Percentiles rank a stretch among this genome's conserved stretches.
These are phyloP conservation scores for Botryotinia globosa DNA, from an alignment of 2,329 filamentous ascomycete species.

Conservation along the genomic window DNA sequence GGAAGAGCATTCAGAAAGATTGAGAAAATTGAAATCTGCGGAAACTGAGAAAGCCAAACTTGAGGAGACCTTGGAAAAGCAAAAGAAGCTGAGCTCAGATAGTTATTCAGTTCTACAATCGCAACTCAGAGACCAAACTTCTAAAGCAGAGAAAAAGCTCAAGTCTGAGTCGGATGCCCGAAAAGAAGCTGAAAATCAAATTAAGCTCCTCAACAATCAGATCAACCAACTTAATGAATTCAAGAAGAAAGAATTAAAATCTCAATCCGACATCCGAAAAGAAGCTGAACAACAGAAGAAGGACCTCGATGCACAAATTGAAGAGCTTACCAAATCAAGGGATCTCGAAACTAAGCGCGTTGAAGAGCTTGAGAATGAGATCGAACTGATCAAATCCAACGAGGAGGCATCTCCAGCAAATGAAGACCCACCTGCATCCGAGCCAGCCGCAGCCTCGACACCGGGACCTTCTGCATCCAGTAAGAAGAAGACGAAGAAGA, in stretches of 20 bases:
- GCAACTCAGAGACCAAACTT: conserved; percentile 26
- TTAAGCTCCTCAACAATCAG: conserved; percentile 28
- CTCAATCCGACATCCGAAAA: conserved; percentile 25
- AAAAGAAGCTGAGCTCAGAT: conserved; percentile 25
- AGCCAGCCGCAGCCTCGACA: conserved; percentile 43
- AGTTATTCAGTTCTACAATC: conserved; percentile 28
- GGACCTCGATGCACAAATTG: conserved; percentile 30
- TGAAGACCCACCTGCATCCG: conserved; percentile 30
- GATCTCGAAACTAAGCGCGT: conserved; percentile 28
- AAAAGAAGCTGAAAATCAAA: conserved; percentile 27
- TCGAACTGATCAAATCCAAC: conserved; percentile 26
- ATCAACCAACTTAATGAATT: conserved; percentile 30
- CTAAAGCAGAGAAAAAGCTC: conserved; percentile 22
- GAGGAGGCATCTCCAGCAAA: conserved; percentile 21
- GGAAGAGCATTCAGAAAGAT: conserved; percentile 19
- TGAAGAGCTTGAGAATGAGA: conserved; percentile 29
- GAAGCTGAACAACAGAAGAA: conserved; percentile 27
- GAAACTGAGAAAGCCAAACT: conserved; percentile 28
- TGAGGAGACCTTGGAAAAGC: conserved; percentile 26
- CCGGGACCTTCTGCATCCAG: conserved; percentile 42
- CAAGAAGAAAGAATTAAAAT: conserved; percentile 25
- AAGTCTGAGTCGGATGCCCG: conserved; percentile 28
- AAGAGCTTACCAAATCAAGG: conserved; percentile 29
- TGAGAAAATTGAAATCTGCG: conserved; percentile 13
- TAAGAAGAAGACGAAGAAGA: conserved; percentile 71